phyloP scores from a whole-genome alignment of 192 early-diverging fungal genomes.

The Gamsiella multidivaricata region DNA sequence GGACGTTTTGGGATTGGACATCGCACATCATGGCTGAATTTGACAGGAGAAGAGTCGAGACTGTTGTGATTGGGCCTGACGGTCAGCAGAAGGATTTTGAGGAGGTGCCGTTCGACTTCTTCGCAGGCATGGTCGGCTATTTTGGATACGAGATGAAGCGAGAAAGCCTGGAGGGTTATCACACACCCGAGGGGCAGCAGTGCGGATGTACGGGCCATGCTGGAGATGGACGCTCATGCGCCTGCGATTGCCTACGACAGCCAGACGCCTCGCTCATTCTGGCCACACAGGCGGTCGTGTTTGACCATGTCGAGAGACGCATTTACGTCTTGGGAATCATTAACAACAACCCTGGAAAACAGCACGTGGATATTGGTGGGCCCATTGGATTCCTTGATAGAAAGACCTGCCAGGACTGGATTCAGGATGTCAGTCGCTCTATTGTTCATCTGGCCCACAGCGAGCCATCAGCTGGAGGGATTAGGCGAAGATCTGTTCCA shows the following conservation, averaged over 20 bases:
- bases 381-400: conserved; percentile 12
- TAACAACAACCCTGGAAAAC: conserved; percentile 11
- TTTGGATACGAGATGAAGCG: conserved; percentile 96
- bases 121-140: conserved; percentile 89
- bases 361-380: conserved; percentile 6
- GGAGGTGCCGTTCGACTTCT: conserved; percentile 64
- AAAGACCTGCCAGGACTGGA: conserved; percentile 43
- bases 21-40: conserved; percentile 55
- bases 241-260: conserved; percentile 29
- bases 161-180: conserved; percentile 73
- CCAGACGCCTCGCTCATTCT: conserved; percentile 85
- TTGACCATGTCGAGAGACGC: conserved; percentile 68
- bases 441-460: conserved; percentile 23
- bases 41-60: conserved; percentile 26
- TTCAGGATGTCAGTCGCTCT: conserved; percentile 24
- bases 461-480: not conserved
- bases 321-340: conserved; percentile 57
- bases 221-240: not conserved
- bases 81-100: conserved; percentile 24
- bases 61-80: conserved; percentile 19
- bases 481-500: conserved; percentile 8
- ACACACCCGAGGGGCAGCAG: conserved; percentile 50
- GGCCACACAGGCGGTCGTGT: conserved; percentile 77
- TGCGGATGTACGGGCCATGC: conserved; percentile 36
- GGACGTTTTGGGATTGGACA: conserved; percentile 78